These are phyloP conservation scores for Aspergillus baeticus DNA, from an alignment of 495 filamentous ascomycete genomes.

Conservation along the genomic window DNA sequence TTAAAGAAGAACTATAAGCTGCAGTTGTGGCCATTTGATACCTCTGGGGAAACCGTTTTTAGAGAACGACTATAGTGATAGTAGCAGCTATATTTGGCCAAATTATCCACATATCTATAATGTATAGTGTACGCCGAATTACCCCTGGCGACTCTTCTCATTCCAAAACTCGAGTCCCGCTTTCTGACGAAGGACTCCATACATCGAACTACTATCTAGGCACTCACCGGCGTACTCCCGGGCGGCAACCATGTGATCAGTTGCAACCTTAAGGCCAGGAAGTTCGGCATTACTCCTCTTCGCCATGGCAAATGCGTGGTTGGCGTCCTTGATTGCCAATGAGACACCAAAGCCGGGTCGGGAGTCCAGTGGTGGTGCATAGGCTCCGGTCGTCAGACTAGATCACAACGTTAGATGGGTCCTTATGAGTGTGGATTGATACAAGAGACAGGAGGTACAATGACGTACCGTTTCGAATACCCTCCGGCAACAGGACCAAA, in stretches of 20 bases:
- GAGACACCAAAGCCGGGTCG: conserved; percentile 47
- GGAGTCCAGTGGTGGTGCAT: conserved; percentile 41
- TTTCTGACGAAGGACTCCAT: conserved; percentile 42
- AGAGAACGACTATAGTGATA: too few relatives aligned
- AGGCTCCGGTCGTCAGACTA: conserved; percentile 44
- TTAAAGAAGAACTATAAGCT: too few relatives aligned
- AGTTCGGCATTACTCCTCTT: conserved; percentile 34
- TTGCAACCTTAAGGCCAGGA: conserved; percentile 37
- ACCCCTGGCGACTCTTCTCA: conserved; percentile 40
- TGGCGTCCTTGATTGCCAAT: conserved; percentile 47
- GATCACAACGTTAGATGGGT: neutral
- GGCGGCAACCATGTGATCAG: conserved; percentile 41
- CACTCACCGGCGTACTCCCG: conserved; percentile 42
- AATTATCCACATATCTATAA: too few relatives aligned
- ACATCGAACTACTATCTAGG: conserved; percentile 47
- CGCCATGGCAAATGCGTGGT: conserved; percentile 39
- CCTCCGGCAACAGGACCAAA: conserved; percentile 51
- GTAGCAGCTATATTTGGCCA: too few relatives aligned
- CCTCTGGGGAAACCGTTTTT: too few relatives aligned
- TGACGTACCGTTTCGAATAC: conserved; percentile 44
- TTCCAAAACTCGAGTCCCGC: conserved; percentile 47
- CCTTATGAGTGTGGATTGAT: neutral
- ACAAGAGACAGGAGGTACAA: neutral
- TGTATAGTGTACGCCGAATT: too few relatives aligned
- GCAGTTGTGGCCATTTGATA: too few relatives aligned